Evolutionary conservation across 1,139 yeast genomes (phyloP).

Genomic region (Kazachstania sp.): DNA sequence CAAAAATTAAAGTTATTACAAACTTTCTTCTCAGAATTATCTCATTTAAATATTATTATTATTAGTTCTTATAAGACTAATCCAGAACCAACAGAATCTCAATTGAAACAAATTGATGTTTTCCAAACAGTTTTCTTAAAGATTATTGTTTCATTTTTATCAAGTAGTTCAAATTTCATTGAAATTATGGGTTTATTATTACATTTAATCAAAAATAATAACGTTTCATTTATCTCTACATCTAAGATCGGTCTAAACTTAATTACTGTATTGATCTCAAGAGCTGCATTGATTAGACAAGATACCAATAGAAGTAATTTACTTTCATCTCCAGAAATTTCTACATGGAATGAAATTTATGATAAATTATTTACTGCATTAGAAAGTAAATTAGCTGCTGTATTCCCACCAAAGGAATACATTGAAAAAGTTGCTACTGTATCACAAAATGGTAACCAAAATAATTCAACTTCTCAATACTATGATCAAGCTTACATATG

Average conservation of each 20-base stretch:
- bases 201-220: conserved; percentile 62
- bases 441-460: background rate
- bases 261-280: conserved; percentile 77
- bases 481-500: conserved; percentile 85
- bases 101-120: conserved; percentile 58
- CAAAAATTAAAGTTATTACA: conserved; percentile 75
- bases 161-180: conserved; percentile 65
- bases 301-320: conserved; percentile 53
- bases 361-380: conserved; percentile 72
- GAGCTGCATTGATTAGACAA: conserved; percentile 89
- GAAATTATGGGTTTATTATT: conserved; percentile 78
- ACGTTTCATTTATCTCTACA: conserved; percentile 64
- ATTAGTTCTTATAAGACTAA: conserved; percentile 72
- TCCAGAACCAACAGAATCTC: conserved; percentile 42
- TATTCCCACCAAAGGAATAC: conserved; percentile 66
- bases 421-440: conserved; percentile 17
- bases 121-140: conserved; percentile 81
- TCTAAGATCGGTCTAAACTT: conserved; percentile 84
- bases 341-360: conserved; percentile 75
- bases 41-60: conserved; percentile 69
- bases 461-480: conserved; percentile 1
- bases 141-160: conserved; percentile 73
- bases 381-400: conserved; percentile 66
- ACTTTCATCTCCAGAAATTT: conserved; percentile 38
- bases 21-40: conserved; percentile 72